Conservation (phyloP, 148 eudicot genomes). For the Chenopodium suecicum region DNA sequence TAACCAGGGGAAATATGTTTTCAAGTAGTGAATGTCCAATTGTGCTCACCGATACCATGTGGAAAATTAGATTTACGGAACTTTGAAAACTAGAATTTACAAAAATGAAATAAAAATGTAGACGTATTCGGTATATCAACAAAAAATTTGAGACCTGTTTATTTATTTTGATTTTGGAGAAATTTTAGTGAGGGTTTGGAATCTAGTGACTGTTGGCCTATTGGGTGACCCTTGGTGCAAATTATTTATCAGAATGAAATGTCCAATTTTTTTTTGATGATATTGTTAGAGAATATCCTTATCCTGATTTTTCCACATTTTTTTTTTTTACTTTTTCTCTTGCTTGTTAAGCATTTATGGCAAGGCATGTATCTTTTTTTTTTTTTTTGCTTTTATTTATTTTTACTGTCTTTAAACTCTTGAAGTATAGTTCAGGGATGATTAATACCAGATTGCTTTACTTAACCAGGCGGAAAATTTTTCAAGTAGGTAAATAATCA, state of each 20-base stretch:
- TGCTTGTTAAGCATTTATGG: background rate
- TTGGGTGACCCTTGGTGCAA: background rate
- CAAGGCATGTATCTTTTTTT: background rate
- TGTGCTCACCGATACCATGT: too few relatives aligned
- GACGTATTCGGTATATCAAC: too few relatives aligned
- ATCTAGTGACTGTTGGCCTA: background rate
- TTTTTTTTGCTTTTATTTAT: too few relatives aligned
- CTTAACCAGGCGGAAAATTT: background rate
- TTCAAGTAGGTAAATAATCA: too few relatives aligned
- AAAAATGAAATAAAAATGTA: too few relatives aligned
- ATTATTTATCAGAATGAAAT: background rate
- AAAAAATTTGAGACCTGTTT: too few relatives aligned
- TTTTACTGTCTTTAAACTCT: background rate
- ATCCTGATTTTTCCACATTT: background rate
- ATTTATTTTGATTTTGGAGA: background rate
- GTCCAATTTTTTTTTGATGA: background rate
- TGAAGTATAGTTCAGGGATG: background rate
- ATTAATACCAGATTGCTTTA: background rate
- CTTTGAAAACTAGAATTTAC: too few relatives aligned
- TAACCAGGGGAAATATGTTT: too few relatives aligned
- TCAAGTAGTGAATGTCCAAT: too few relatives aligned
- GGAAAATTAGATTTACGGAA: too few relatives aligned
- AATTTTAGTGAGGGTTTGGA: background rate
- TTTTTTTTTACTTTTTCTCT: background rate
- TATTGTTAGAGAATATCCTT: background rate